These are phyloP conservation scores for Trichoderma aggressivum DNA, from an alignment of 2,329 filamentous ascomycete species.

Conservation along the genomic window DNA sequence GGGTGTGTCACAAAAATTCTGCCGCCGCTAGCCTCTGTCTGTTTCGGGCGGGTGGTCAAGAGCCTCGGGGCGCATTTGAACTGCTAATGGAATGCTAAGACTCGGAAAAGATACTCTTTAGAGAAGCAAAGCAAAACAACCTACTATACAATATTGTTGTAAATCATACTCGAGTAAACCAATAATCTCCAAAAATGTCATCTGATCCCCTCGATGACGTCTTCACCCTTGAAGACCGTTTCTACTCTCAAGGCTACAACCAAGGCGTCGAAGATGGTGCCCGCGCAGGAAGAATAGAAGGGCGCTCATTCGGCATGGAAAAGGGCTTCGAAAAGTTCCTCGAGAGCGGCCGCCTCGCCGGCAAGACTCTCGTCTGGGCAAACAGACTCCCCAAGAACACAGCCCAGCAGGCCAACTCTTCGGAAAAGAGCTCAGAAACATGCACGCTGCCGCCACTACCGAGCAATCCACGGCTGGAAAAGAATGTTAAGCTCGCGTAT, in stretches of 20 bases:
- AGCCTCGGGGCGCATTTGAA: not conserved
- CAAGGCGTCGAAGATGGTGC: constrained; percentile 74
- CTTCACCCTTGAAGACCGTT: constrained; percentile 61
- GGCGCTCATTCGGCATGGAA: constrained; percentile 83
- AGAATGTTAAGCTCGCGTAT: constrained; percentile 72
- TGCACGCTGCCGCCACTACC: constrained; percentile 43
- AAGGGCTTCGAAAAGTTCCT: constrained; percentile 92
- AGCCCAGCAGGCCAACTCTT: not conserved
- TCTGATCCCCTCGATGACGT: constrained; percentile 55
- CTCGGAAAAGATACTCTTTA: not conserved
- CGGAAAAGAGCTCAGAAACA: not conserved
- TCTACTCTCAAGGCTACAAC: constrained; percentile 78
- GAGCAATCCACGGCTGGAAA: constrained; percentile 64
- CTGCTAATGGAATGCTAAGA: not conserved
- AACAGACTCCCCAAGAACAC: constrained; percentile 52
- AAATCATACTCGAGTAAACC: not conserved
- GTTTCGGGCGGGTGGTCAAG: constrained; percentile 9
- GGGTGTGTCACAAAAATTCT: constrained; percentile 18
- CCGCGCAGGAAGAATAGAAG: constrained; percentile 77
- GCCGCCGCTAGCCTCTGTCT: constrained; percentile 12
- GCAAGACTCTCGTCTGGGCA: constrained; percentile 79
- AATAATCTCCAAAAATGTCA: constrained; percentile 21
- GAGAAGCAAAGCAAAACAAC: not conserved
- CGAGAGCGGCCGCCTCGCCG: constrained; percentile 74
- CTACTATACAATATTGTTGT: not conserved